phyloP scores from a whole-genome alignment of 2,329 filamentous ascomycete genomes.

The Pestalotiopsis fici region DNA sequence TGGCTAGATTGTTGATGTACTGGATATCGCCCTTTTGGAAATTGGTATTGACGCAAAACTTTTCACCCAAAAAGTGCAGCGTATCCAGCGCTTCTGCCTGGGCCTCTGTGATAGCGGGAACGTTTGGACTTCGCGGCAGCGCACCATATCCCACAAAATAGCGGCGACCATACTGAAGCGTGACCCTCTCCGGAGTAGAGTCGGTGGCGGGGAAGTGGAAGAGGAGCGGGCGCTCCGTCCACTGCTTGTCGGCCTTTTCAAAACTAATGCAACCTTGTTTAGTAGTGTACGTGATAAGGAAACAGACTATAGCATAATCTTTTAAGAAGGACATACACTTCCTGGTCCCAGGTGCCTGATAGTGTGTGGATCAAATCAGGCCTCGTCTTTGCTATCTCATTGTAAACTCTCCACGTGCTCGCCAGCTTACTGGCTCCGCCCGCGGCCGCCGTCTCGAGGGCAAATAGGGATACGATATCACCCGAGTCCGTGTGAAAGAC shows the following conservation, averaged over 20 bases:
- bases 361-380: constrained; percentile 62
- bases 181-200: constrained; percentile 49
- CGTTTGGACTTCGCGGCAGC: constrained; percentile 50
- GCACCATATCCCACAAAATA: constrained; percentile 59
- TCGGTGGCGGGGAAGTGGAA: constrained; percentile 53
- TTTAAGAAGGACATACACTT: constrained; percentile 34
- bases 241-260: constrained; percentile 46
- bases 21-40: constrained; percentile 55
- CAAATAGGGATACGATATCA: constrained; percentile 61
- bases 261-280: constrained; percentile 40
- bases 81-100: constrained; percentile 55
- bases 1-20: constrained; percentile 55
- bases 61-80: constrained; percentile 50
- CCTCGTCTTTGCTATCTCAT: constrained; percentile 57
- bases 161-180: constrained; percentile 62
- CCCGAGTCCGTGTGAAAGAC: constrained; percentile 63
- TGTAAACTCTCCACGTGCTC: constrained; percentile 62
- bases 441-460: constrained; percentile 49
- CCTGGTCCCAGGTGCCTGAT: constrained; percentile 50
- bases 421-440: constrained; percentile 61
- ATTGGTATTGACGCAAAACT: constrained; percentile 42
- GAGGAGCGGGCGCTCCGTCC: constrained; percentile 51
- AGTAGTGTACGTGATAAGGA: no score
- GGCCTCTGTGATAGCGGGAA: constrained; percentile 57
- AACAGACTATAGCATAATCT: background rate